These are phyloP conservation scores for Ambrosiella cleistominuta DNA, from an alignment of 2,329 filamentous ascomycete species.

Conservation along the genomic window DNA sequence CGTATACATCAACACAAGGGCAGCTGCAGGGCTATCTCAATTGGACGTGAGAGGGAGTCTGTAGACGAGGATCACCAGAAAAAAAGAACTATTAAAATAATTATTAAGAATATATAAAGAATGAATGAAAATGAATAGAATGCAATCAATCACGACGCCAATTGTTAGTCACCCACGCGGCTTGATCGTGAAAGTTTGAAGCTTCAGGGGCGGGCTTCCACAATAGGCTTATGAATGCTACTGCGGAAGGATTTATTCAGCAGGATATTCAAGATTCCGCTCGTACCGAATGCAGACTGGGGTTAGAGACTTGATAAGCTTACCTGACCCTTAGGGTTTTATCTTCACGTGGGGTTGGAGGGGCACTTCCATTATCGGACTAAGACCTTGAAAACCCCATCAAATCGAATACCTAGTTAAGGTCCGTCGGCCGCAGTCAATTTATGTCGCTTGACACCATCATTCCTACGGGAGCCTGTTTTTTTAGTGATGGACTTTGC, in stretches of 20 bases:
- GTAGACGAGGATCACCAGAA: not conserved
- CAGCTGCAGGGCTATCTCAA: not conserved
- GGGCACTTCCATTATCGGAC: not conserved
- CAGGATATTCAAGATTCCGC: not conserved
- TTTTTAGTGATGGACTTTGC: not conserved
- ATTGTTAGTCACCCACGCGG: not conserved
- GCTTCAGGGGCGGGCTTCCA: not conserved
- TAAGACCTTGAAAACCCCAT: not conserved
- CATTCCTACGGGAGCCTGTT: not conserved
- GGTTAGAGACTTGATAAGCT: not conserved
- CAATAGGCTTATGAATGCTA: not conserved
- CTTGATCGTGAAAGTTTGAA: not conserved
- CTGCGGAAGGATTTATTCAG: not conserved
- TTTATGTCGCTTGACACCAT: not conserved
- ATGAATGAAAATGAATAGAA: conserved; percentile 1
- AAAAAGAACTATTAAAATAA: not conserved
- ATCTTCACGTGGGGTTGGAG: not conserved
- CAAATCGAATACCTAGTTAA: not conserved
- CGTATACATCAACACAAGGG: not conserved
- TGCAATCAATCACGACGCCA: not conserved
- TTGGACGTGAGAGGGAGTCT: not conserved
- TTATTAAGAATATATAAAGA: not conserved
- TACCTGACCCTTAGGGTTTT: not conserved
- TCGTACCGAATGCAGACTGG: not conserved
- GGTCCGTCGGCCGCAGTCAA: conserved; percentile 1